These are phyloP conservation scores for Licmophora abbreviata DNA, from an alignment of 108 stramenopile species.

Conservation along the genomic window DNA sequence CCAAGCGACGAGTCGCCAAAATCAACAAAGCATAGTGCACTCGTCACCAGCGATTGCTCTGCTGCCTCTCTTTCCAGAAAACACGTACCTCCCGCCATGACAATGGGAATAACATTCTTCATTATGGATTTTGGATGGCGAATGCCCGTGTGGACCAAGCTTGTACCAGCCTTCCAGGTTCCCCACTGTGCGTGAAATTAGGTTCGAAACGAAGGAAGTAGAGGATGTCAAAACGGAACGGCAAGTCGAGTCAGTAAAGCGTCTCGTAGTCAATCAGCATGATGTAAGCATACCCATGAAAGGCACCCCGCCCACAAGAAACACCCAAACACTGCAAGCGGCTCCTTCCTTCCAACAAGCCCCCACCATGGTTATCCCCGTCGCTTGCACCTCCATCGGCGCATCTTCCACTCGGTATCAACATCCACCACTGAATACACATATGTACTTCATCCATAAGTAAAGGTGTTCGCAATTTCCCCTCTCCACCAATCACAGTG, in stretches of 20 bases:
- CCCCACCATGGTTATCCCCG: too few species aligned
- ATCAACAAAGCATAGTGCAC: not conserved
- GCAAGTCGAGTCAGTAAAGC: not conserved
- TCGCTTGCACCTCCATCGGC: too few species aligned
- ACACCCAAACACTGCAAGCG: too few species aligned
- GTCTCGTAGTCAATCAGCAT: not conserved
- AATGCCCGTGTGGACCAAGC: conserved; percentile 76
- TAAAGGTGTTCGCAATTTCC: not conserved
- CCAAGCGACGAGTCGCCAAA: not conserved
- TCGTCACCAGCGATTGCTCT: not conserved
- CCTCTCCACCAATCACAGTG: not conserved
- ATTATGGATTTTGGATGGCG: conserved; percentile 78
- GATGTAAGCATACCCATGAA: not conserved
- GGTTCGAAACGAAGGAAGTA: not conserved
- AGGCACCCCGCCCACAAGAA: too few species aligned
- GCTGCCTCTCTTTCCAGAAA: not conserved
- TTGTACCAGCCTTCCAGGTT: conserved; percentile 79
- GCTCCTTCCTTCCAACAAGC: too few species aligned
- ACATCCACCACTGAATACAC: not conserved
- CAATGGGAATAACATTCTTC: conserved; percentile 88
- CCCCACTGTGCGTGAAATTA: conserved; percentile 47
- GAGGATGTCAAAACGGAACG: too few species aligned
- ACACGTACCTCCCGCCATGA: conserved; percentile 72
- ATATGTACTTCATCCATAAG: not conserved
- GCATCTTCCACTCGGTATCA: too few species aligned